phyloP scores from a whole-genome alignment of 345 rosid genomes.

The Dipteronia dyeriana region DNA sequence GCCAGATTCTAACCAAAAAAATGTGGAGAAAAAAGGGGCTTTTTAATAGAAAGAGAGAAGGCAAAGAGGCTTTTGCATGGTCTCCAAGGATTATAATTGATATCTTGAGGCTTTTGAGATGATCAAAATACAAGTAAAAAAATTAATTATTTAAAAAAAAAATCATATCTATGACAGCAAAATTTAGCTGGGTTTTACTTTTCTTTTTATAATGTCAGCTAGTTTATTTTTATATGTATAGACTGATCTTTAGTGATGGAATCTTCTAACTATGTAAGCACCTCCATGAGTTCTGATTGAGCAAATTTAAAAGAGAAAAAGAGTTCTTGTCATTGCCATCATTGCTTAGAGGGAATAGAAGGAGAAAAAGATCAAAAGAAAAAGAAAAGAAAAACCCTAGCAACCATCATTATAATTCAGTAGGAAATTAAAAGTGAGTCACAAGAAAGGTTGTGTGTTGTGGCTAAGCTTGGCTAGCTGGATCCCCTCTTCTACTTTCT shows the following conservation, averaged over 20 bases:
- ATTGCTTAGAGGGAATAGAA: slow-evolving; percentile 29
- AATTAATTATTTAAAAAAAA: no score
- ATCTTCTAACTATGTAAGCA: slow-evolving; percentile 43
- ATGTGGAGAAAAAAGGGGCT: slow-evolving; percentile 17
- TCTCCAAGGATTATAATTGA: slow-evolving; percentile 64
- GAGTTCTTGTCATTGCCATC: slow-evolving; percentile 37
- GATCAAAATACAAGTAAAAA: background rate
- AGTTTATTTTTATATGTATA: slow-evolving; percentile 27
- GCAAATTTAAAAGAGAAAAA: slow-evolving; percentile 42
- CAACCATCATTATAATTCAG: slow-evolving; percentile 37
- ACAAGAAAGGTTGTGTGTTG: slow-evolving; percentile 32
- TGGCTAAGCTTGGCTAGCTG: slow-evolving; percentile 25
- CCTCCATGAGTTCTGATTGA: slow-evolving; percentile 29
- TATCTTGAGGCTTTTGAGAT: slow-evolving; percentile 59
- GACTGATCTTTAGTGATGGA: slow-evolving; percentile 35
- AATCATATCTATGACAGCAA: slow-evolving; percentile 31
- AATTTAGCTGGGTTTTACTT: slow-evolving; percentile 37
- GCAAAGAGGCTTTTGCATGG: slow-evolving; percentile 62
- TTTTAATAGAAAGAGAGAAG: slow-evolving; percentile 37
- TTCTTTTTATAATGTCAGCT: slow-evolving; percentile 27
- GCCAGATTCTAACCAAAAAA: slow-evolving; percentile 16
- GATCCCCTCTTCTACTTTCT: slow-evolving; percentile 7
- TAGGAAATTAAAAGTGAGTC: slow-evolving; percentile 31
- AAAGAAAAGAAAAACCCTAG: slow-evolving; percentile 16
- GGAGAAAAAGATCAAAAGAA: slow-evolving; percentile 14